A percentile compares a stretch with the other conserved stretches of the same genome.
Evolutionary conservation across 805 yeast genomes (phyloP).

Genomic region (Nakazawaea ishiwadae): DNA sequence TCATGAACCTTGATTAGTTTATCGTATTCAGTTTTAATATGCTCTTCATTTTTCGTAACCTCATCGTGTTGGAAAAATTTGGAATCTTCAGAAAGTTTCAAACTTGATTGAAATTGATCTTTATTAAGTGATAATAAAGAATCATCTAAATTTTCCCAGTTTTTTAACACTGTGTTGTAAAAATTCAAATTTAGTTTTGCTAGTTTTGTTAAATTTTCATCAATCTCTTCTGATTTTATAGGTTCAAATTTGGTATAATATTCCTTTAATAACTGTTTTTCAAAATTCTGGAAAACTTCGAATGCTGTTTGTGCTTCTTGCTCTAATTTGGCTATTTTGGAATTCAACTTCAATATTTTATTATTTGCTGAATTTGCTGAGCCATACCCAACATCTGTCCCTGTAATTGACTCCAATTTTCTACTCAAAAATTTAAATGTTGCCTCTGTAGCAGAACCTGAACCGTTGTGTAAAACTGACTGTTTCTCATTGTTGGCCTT

Average conservation of each 20-base stretch:
- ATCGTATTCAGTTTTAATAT: constrained; percentile 17
- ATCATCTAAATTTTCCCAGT: constrained; percentile 49
- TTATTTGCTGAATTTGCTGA: constrained; percentile 39
- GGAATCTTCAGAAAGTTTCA: constrained; percentile 19
- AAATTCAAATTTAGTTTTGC: constrained; percentile 75
- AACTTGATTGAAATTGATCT: background rate
- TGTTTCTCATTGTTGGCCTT: constrained; percentile 65
- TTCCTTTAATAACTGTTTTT: constrained; percentile 42
- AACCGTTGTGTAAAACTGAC: constrained; percentile 27
- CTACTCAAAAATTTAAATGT: constrained; percentile 32
- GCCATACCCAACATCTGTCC: constrained; percentile 33
- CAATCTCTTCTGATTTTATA: constrained; percentile 74
- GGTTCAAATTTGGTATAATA: constrained; percentile 63
- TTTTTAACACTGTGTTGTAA: constrained; percentile 60
- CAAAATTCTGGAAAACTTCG: constrained; percentile 40
- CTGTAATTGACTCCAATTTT: constrained; percentile 45
- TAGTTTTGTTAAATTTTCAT: constrained; percentile 61
- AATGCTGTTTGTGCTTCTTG: constrained; percentile 39
- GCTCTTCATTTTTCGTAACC: constrained; percentile 22
- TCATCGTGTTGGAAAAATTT: constrained; percentile 22
- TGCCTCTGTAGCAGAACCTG: constrained; percentile 30
- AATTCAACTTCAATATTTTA: constrained; percentile 33
- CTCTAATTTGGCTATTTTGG: constrained; percentile 37
- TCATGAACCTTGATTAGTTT: constrained; percentile 12
- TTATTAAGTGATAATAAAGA: constrained; percentile 12